A percentile compares a stretch with the other conserved stretches of the same genome.
These are phyloP conservation scores for Candida labiduridarum DNA, from an alignment of 1,139 yeast species.

Conservation along the genomic window DNA sequence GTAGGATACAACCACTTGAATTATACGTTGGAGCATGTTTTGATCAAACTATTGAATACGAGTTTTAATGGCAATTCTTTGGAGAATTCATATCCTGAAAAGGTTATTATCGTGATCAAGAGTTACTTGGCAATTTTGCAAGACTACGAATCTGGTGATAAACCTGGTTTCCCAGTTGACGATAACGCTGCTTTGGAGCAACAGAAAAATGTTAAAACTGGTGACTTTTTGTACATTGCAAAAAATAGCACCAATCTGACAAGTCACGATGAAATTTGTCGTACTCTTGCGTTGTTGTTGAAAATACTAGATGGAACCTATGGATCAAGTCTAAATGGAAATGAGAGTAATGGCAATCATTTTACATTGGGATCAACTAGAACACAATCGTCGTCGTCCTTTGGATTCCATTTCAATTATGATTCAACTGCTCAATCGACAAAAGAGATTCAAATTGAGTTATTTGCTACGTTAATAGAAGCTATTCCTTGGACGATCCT, in stretches of 20 bases:
- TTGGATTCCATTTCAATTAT: slow-evolving; percentile 56
- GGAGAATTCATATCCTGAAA: slow-evolving; percentile 71
- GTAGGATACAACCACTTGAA: slow-evolving; percentile 81
- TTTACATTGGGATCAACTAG: slow-evolving; percentile 14
- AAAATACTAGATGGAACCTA: slow-evolving; percentile 61
- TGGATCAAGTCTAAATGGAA: slow-evolving; percentile 45
- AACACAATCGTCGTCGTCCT: slow-evolving; percentile 21
- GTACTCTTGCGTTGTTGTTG: slow-evolving; percentile 60
- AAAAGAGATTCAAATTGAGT: slow-evolving; percentile 50
- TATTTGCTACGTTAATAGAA: slow-evolving; percentile 72
- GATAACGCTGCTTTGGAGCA: slow-evolving; percentile 31
- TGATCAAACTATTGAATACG: slow-evolving; percentile 60
- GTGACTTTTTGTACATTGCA: slow-evolving; percentile 42
- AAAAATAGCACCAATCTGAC: slow-evolving; percentile 48
- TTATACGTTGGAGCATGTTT: slow-evolving; percentile 74
- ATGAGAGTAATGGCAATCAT: slow-evolving; percentile 21
- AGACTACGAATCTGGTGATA: slow-evolving; percentile 56
- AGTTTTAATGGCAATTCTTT: slow-evolving; percentile 57
- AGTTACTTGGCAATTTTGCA: slow-evolving; percentile 71
- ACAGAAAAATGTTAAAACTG: slow-evolving; percentile 11
- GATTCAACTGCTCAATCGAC: slow-evolving; percentile 39
- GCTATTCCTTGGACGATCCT: slow-evolving; percentile 70
- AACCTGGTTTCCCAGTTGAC: slow-evolving; percentile 78
- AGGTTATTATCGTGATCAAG: slow-evolving; percentile 66
- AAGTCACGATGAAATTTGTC: slow-evolving; percentile 76